Conservation (phyloP, 2,329 filamentous ascomycete species). For the Penicillium sp. region DNA sequence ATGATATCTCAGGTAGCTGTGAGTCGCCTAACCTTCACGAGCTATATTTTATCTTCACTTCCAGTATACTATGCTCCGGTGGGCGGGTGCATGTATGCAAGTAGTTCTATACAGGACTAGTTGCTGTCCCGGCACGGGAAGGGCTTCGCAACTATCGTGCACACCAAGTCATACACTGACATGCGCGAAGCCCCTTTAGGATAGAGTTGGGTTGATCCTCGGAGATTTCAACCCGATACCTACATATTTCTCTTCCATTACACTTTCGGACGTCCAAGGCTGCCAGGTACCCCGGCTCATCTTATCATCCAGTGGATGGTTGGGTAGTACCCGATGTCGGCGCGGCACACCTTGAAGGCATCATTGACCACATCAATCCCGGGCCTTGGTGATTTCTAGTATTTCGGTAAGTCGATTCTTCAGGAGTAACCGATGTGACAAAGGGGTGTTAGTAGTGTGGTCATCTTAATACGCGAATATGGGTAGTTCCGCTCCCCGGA, state of each 20-base stretch:
- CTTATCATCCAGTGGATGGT: not conserved
- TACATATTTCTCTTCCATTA: not conserved
- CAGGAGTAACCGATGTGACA: not conserved
- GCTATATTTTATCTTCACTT: not conserved
- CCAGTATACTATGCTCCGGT: not conserved
- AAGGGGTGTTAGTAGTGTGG: not conserved
- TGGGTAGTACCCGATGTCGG: constrained; percentile 2
- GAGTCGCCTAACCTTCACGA: not conserved
- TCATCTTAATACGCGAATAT: constrained; percentile 3
- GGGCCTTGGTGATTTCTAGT: no score
- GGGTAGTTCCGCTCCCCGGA: constrained; percentile 12
- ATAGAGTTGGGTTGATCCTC: not conserved
- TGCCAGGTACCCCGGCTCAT: not conserved
- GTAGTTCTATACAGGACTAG: not conserved
- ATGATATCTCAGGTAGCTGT: not conserved
- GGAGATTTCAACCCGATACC: not conserved
- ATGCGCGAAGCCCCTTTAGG: not conserved
- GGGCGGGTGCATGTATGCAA: not conserved
- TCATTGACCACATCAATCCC: not conserved
- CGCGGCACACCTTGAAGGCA: not conserved
- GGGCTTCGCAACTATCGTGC: not conserved
- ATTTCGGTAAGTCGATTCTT: not conserved
- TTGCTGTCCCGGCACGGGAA: not conserved
- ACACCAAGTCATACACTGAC: not conserved
- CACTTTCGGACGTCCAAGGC: not conserved